A percentile compares a stretch with the other conserved stretches of the same genome.
Conservation (phyloP, 2,329 filamentous ascomycete species). For the Colletotrichum sidae region DNA sequence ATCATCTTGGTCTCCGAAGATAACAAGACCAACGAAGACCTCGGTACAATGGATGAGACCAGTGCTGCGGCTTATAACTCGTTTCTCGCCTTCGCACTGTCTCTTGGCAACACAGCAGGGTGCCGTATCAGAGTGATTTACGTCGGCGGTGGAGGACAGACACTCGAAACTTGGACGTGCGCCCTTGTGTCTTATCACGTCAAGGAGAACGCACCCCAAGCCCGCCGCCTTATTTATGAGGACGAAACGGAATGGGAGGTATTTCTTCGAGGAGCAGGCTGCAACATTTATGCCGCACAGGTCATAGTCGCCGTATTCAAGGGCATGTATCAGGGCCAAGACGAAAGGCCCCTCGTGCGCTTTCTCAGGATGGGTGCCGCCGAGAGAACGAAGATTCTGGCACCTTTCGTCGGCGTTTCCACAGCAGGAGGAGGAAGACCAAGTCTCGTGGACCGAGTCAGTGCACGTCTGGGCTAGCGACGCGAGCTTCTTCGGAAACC, state of each 20-base stretch:
- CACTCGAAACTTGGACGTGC: conserved; percentile 66
- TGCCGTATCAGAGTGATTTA: conserved; percentile 55
- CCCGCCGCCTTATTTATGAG: conserved; percentile 50
- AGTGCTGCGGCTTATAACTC: conserved; percentile 60
- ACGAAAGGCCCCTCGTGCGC: conserved; percentile 43
- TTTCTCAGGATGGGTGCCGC: conserved; percentile 47
- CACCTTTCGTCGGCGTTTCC: conserved; percentile 41
- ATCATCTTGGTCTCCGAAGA: conserved; percentile 75
- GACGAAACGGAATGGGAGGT: conserved; percentile 55
- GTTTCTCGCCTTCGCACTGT: conserved; percentile 61
- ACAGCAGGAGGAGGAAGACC: neutral
- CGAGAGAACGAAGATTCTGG: conserved; percentile 43
- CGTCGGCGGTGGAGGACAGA: conserved; percentile 61
- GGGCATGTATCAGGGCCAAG: conserved; percentile 38
- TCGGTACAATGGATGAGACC: conserved; percentile 50
- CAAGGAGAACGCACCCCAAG: conserved; percentile 34
- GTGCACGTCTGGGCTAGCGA: conserved; percentile 18
- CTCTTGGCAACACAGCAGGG: conserved; percentile 45
- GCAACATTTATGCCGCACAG: conserved; percentile 52
- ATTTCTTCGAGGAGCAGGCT: conserved; percentile 49
- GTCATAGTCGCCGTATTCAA: conserved; percentile 44
- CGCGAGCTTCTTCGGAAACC: neutral
- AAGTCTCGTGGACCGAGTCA: conserved; percentile 25
- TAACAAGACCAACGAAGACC: conserved; percentile 54
- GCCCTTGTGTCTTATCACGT: conserved; percentile 62